Percentiles rank a stretch among this genome's conserved stretches.
Evolutionary conservation across 371 early-diverging fungal species (phyloP).

Genomic region (Lichtheimia ornata): DNA sequence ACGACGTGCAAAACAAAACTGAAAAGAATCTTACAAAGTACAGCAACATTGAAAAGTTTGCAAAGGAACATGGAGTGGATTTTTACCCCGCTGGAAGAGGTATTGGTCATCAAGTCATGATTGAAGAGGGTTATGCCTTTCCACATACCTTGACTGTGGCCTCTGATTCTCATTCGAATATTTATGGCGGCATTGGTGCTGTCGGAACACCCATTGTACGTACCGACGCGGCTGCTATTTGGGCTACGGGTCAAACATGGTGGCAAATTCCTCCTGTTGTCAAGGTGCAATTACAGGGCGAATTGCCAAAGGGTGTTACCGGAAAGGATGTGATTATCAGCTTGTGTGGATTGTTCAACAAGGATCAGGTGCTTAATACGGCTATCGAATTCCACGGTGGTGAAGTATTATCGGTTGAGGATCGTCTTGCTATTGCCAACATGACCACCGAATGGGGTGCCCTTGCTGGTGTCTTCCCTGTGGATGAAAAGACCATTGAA

Average conservation of each 20-base stretch:
- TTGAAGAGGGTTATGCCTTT: slow-evolving; percentile 95
- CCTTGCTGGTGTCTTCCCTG: slow-evolving; percentile 93
- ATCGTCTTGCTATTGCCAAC: slow-evolving; percentile 93
- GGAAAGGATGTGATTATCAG: slow-evolving; percentile 96
- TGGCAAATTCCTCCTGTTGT: slow-evolving; percentile 97
- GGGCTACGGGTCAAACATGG: slow-evolving; percentile 97
- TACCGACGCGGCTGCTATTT: slow-evolving; percentile 96
- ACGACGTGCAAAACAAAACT: slow-evolving; percentile 93
- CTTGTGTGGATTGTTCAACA: slow-evolving; percentile 81
- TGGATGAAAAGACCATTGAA: slow-evolving; percentile 75
- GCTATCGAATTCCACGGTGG: slow-evolving; percentile 94
- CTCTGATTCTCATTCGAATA: slow-evolving; percentile 97
- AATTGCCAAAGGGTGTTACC: slow-evolving; percentile 77
- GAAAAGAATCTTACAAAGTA: slow-evolving; percentile 91
- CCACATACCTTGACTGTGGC: slow-evolving; percentile 92
- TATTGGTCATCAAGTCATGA: slow-evolving; percentile 96
- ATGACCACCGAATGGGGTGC: slow-evolving; percentile 99
- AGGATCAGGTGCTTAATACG: slow-evolving; percentile 92
- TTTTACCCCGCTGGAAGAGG: slow-evolving; percentile 96
- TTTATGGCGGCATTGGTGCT: slow-evolving; percentile 95
- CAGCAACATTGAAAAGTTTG: slow-evolving; percentile 80
- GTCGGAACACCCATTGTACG: slow-evolving; percentile 96
- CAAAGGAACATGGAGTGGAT: slow-evolving; percentile 78
- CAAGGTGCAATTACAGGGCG: slow-evolving; percentile 77
- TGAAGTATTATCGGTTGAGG: slow-evolving; percentile 73